phyloP scores from a whole-genome alignment of 257 asterid species.

The Voacanga thouarsii region DNA sequence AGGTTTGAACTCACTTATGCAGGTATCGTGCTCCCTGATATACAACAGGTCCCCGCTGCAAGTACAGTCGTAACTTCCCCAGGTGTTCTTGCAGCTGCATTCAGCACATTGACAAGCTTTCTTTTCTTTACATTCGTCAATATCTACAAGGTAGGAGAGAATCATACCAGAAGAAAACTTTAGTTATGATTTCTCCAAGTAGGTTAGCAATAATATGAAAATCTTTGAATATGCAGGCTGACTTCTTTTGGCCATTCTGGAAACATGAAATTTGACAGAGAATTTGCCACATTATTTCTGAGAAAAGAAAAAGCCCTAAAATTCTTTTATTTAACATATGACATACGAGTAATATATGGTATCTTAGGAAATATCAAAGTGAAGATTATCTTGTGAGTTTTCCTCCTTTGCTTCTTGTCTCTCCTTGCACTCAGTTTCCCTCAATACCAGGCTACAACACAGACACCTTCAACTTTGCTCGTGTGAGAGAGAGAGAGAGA shows the following conservation, averaged over 20 bases:
- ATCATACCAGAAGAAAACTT: constrained; percentile 9
- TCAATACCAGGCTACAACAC: background rate
- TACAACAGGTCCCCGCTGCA: constrained; percentile 65
- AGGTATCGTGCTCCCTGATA: constrained; percentile 79
- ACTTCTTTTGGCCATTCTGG: background rate
- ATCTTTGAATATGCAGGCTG: background rate
- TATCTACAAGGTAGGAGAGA: constrained; percentile 37
- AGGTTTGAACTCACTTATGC: constrained; percentile 63
- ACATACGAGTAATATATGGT: background rate
- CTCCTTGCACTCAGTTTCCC: background rate
- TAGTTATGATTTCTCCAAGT: constrained; percentile 5
- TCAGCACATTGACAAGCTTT: constrained; percentile 84
- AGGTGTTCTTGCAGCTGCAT: constrained; percentile 76
- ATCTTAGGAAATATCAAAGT: background rate
- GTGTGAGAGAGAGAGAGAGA: background rate
- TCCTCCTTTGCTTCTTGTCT: background rate
- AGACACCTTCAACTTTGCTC: background rate
- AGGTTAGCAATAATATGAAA: background rate
- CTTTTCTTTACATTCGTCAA: constrained; percentile 78
- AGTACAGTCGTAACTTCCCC: constrained; percentile 87
- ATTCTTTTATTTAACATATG: too few species aligned
- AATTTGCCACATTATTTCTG: too few species aligned
- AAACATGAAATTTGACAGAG: background rate
- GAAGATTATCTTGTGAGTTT: background rate
- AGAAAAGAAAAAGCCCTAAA: too few species aligned